Percentiles rank a stretch among this genome's conserved stretches.
Evolutionary conservation across 1,139 yeast genomes (phyloP).

Genomic region (Hemisphaericaspora xylofermentans): DNA sequence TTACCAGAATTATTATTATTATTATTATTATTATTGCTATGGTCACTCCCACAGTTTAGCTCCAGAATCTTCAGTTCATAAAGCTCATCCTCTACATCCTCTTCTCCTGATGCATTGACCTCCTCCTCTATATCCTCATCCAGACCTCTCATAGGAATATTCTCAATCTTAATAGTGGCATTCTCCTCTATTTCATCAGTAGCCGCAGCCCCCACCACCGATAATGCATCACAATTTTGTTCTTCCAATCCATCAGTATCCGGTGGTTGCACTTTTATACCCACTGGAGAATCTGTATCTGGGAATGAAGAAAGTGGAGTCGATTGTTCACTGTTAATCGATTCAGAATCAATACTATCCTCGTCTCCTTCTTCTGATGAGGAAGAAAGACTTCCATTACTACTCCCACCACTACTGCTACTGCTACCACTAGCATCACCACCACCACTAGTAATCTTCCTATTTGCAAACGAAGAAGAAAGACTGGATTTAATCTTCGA

Average conservation of each 20-base stretch:
- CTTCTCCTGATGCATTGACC: no score
- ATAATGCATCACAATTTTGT: no score
- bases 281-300: neutral
- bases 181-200: neutral
- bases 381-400: constrained; percentile 1
- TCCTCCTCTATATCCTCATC: no score
- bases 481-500: constrained; percentile 8
- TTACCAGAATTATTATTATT: no score
- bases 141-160: neutral
- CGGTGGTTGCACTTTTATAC: neutral
- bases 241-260: neutral
- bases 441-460: neutral
- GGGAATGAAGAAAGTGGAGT: neutral
- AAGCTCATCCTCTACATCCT: neutral
- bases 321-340: neutral
- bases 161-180: neutral
- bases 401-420: neutral
- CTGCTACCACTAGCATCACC: neutral
- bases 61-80: neutral
- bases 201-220: no score
- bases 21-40: neutral
- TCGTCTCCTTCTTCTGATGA: no score
- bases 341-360: constrained; percentile 4
- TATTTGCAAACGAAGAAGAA: constrained; percentile 10
- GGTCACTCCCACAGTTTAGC: neutral